Evolutionary conservation across 805 yeast species (phyloP).

Genomic region (Kodamaea kakaduensis): DNA sequence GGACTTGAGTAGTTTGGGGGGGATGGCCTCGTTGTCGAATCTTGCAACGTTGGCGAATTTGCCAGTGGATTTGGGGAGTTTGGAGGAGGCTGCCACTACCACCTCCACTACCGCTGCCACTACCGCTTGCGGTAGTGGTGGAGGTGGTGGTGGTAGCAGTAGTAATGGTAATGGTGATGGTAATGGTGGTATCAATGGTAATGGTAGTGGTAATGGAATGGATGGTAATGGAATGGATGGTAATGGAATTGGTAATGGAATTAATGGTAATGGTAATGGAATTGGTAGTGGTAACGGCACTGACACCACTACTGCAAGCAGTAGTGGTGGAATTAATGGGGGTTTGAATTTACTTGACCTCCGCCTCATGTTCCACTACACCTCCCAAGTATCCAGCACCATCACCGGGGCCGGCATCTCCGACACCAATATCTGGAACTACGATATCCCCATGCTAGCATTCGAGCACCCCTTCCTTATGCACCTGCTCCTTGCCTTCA

Average conservation of each 20-base stretch:
- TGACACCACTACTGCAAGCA: not conserved
- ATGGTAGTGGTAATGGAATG: not conserved
- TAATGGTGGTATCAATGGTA: not conserved
- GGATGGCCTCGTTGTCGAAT: slow-evolving; percentile 36
- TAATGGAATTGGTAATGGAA: slow-evolving; percentile 3
- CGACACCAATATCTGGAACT: slow-evolving; percentile 80
- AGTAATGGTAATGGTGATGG: too few species aligned
- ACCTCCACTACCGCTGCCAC: too few species aligned
- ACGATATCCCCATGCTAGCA: slow-evolving; percentile 83
- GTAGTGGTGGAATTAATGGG: too few species aligned
- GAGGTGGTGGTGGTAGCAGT: too few species aligned
- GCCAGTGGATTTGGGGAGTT: slow-evolving; percentile 36
- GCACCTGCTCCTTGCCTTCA: slow-evolving; percentile 87
- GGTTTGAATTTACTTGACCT: slow-evolving; percentile 69
- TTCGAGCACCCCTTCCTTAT: slow-evolving; percentile 84
- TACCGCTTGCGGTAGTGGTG: too few species aligned
- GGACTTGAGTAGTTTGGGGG: slow-evolving; percentile 33
- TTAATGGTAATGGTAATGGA: slow-evolving; percentile 4
- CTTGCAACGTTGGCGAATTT: slow-evolving; percentile 42
- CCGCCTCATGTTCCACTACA: slow-evolving; percentile 81
- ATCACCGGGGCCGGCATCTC: slow-evolving; percentile 89
- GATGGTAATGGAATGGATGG: slow-evolving; percentile 10
- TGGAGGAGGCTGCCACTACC: too few species aligned
- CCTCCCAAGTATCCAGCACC: slow-evolving; percentile 78
- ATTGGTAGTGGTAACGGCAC: slow-evolving; percentile 10